Conservation (phyloP, 805 yeast species). For the Candida germanica region DNA sequence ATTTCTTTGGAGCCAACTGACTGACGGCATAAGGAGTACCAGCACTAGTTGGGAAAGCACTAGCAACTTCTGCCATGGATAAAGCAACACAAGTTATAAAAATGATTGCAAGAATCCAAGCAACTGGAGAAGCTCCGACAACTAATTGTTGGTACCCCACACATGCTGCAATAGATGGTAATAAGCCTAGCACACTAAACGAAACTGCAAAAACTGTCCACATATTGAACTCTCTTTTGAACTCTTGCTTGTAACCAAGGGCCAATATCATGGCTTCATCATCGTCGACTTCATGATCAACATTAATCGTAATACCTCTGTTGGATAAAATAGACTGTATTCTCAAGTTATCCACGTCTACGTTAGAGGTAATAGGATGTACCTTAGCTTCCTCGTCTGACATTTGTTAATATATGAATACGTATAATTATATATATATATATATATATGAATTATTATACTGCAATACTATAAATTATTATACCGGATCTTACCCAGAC, state of each 20-base stretch:
- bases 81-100: constrained; percentile 58
- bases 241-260: constrained; percentile 62
- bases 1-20: constrained; percentile 55
- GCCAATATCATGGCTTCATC: constrained; percentile 57
- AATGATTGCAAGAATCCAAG: constrained; percentile 55
- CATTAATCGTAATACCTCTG: constrained; percentile 34
- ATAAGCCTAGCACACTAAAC: constrained; percentile 60
- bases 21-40: constrained; percentile 70
- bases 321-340: constrained; percentile 40
- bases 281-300: constrained; percentile 45
- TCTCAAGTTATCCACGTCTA: constrained; percentile 35
- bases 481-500: neutral
- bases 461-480: neutral
- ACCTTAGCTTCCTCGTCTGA: constrained; percentile 12
- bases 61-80: constrained; percentile 62
- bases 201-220: constrained; percentile 61
- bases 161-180: constrained; percentile 66
- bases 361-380: constrained; percentile 21
- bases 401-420: constrained; percentile 1
- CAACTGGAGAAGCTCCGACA: constrained; percentile 59
- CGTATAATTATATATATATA: too few relatives aligned
- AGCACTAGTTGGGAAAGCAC: constrained; percentile 65
- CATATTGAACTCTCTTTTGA: constrained; percentile 55
- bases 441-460: too few relatives aligned
- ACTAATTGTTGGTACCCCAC: constrained; percentile 58